Conservation (phyloP, 306 rosid species). For the Cotoneaster glaucophyllus region DNA sequence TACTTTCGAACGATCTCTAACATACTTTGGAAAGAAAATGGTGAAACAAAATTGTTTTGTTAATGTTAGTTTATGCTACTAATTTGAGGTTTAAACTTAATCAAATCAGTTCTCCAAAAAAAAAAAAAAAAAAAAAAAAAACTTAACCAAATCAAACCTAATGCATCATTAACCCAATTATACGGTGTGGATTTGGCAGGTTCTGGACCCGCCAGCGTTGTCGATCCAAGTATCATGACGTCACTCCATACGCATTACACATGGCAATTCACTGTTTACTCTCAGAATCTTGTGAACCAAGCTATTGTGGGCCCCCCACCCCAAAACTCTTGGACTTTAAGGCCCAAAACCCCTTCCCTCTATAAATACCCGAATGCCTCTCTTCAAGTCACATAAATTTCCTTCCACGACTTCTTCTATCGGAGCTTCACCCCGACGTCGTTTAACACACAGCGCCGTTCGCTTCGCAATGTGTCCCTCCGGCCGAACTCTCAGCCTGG, state of each 20-base stretch:
- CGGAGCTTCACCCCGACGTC: not conserved
- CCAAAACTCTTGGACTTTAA: not conserved
- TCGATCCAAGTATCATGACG: not conserved
- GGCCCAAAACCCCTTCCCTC: not conserved
- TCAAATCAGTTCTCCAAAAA: too few relatives aligned
- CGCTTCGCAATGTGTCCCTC: conserved; percentile 54
- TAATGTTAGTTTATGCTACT: not conserved
- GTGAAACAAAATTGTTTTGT: not conserved
- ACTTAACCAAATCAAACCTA: not conserved
- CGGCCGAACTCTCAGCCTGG: conserved; percentile 12
- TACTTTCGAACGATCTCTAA: too few relatives aligned
- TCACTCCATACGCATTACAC: not conserved
- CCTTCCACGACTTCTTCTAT: not conserved
- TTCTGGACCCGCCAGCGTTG: too few relatives aligned
- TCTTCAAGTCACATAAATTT: not conserved
- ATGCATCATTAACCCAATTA: too few relatives aligned
- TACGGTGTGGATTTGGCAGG: too few relatives aligned
- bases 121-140: too few relatives aligned
- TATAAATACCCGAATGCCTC: not conserved
- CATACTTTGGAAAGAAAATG: not conserved
- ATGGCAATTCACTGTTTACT: not conserved
- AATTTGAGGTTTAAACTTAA: not conserved
- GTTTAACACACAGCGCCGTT: not conserved
- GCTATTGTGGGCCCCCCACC: not conserved
- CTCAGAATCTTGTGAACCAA: not conserved